Conservation (phyloP, 1,139 yeast genomes). For the Hyphopichia burtonii region DNA sequence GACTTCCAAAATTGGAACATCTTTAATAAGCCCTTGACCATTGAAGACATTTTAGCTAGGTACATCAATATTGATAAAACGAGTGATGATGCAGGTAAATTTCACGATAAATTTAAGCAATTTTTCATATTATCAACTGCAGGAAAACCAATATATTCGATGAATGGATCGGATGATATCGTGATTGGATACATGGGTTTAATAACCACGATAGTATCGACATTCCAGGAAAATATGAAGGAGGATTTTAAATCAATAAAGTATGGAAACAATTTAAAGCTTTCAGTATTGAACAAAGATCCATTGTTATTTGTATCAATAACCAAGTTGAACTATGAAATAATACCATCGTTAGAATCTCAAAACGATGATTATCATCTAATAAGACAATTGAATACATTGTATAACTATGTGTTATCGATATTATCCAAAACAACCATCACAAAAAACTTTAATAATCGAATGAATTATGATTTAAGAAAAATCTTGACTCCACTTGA, state of each 20-base stretch:
- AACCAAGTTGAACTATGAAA: slow-evolving; percentile 47
- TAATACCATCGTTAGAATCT: slow-evolving; percentile 11
- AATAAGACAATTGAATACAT: slow-evolving; percentile 64
- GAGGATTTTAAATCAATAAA: slow-evolving; percentile 29
- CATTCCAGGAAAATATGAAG: slow-evolving; percentile 47
- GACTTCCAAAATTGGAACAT: slow-evolving; percentile 10
- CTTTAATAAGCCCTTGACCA: slow-evolving; percentile 8
- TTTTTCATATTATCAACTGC: slow-evolving; percentile 85
- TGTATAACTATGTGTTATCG: slow-evolving; percentile 77
- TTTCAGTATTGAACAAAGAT: slow-evolving; percentile 60
- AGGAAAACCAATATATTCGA: slow-evolving; percentile 88
- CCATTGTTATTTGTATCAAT: slow-evolving; percentile 79
- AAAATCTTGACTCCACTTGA: slow-evolving; percentile 70
- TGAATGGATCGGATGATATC: slow-evolving; percentile 72
- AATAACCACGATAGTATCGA: slow-evolving; percentile 64
- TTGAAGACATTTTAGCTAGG: slow-evolving; percentile 14
- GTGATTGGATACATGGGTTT: slow-evolving; percentile 75
- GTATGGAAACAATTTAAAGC: slow-evolving; percentile 39
- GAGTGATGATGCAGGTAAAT: slow-evolving; percentile 20
- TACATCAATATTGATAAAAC: slow-evolving; percentile 22
- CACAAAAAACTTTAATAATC: slow-evolving; percentile 60
- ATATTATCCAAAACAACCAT: slow-evolving; percentile 78
- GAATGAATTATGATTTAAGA: slow-evolving; percentile 82
- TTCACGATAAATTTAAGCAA: slow-evolving; percentile 55
- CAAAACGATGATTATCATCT: slow-evolving; percentile 38